Evolutionary conservation across 345 rosid species (phyloP), one percentile per base, ranked within the genome.

Genomic region (Euphorbia peplus): DNA sequence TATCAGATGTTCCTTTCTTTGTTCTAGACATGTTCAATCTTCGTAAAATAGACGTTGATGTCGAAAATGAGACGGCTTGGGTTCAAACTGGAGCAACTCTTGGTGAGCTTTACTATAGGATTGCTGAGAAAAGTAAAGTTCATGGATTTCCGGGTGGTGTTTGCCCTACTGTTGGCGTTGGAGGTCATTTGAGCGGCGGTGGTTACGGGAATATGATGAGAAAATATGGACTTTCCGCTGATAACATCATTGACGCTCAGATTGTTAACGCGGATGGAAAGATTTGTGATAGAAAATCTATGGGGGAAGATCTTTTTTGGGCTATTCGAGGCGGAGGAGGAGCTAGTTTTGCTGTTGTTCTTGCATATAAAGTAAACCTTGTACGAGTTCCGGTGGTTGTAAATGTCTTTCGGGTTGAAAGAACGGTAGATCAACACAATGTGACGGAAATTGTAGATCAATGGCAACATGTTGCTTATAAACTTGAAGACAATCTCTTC

Each of bases 261-360:
- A 0, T 71, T 0, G 53, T 71, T 1, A 58, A 64, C 32, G 69
- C 28, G 4, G 16, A 71, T 26, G 75, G 70, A 0, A 54, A 32
- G 30, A 2, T 71, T 18, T 58, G 55, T 35, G 65, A 71, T 10
- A 41, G 75, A 46, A 58, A 48, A 29, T 71, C 75, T 0, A 64
- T 71, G 75, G 75, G 70, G 35, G 75, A 71, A 30, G 75, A 71
- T 71, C 70, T 71, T 2, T 71, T 71, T 13, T 71, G 75, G 75
- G 75, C 75, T 26, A 56, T 71, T 28, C 25, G 64, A 57, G 75
- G 75, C 3, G 75, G 75, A 14, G 75, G 75, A 55, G 75, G 69
- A 6, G 67, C 67, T 24, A 71, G 69, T 10, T 71, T 64, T 12
- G 75, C 69, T 8, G 69, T 71, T 5, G 59, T 71, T 16, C 0